phyloP scores from a whole-genome alignment of 768 basidiomycete species.

The Mycena filopes region DNA sequence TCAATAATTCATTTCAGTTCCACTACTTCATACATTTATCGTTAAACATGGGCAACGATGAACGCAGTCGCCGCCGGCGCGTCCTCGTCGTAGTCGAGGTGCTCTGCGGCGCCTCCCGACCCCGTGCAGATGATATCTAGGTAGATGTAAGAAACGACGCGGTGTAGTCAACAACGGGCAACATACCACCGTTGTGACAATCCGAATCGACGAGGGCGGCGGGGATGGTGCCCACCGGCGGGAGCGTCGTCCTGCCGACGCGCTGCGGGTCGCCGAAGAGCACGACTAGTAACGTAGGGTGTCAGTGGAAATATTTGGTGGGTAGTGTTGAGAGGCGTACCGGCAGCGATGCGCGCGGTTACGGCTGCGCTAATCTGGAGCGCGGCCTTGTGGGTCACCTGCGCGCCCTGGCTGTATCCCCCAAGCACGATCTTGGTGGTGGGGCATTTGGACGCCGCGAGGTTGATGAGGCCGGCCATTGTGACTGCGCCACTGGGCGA shows the following conservation, averaged over 20 bases:
- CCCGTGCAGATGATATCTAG: conserved; percentile 18
- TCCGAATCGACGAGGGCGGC: conserved; percentile 1
- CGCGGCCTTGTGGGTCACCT: conserved; percentile 15
- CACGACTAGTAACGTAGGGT: neutral
- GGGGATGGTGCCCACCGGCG: conserved; percentile 2
- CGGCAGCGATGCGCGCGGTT: conserved; percentile 6
- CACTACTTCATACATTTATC: too few species aligned
- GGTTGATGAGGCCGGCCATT: conserved; percentile 8
- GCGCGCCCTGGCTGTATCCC: conserved; percentile 20
- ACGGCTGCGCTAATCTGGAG: neutral
- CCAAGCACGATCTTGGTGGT: conserved; percentile 12
- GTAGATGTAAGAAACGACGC: neutral
- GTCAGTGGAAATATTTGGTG: neutral
- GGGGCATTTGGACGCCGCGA: conserved; percentile 11
- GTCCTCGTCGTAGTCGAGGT: conserved; percentile 15
- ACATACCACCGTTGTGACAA: conserved; percentile 13
- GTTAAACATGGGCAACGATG: neutral
- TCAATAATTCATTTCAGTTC: too few species aligned
- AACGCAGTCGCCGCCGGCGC: conserved; percentile 17
- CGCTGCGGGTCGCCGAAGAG: conserved; percentile 12
- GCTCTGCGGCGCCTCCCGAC: neutral
- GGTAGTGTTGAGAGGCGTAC: neutral
- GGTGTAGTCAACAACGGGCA: neutral
- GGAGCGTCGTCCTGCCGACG: neutral
- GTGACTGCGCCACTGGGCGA: neutral